phyloP scores from a whole-genome alignment of 331 rosid genomes.

The Dryas integrifolia region DNA sequence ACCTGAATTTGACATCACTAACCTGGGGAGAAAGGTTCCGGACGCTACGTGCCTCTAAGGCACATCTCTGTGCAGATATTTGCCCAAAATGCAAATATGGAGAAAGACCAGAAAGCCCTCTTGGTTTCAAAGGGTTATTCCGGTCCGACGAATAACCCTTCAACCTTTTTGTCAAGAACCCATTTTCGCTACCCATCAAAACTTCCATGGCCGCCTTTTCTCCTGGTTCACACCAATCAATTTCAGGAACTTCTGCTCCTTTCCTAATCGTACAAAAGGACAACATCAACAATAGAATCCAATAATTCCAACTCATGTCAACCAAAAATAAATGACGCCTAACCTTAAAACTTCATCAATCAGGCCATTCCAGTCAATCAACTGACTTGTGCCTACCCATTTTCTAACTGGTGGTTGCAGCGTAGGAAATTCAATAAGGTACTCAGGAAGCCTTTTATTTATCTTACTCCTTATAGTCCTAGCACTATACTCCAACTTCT shows the following conservation, averaged over 20 bases:
- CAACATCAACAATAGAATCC: slow-evolving; percentile 27
- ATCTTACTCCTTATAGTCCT: slow-evolving; percentile 83
- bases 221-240: slow-evolving; percentile 84
- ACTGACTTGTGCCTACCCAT: slow-evolving; percentile 44
- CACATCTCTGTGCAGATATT: slow-evolving; percentile 88
- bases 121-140: slow-evolving; percentile 71
- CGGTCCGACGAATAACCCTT: slow-evolving; percentile 60
- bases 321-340: slow-evolving; percentile 7
- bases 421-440: slow-evolving; percentile 68
- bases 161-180: slow-evolving; percentile 87
- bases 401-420: slow-evolving; percentile 45
- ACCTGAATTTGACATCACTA: slow-evolving; percentile 19
- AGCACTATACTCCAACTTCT: slow-evolving; percentile 87
- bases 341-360: slow-evolving; percentile 71
- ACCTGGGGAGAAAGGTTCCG: slow-evolving; percentile 61
- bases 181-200: slow-evolving; percentile 71
- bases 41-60: slow-evolving; percentile 69
- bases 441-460: slow-evolving; percentile 65
- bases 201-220: slow-evolving; percentile 79
- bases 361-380: slow-evolving; percentile 67
- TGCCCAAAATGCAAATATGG: slow-evolving; percentile 96
- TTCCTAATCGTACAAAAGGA: slow-evolving; percentile 36
- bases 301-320: slow-evolving; percentile 5
- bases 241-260: slow-evolving; percentile 90
- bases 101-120: slow-evolving; percentile 78